Conservation (phyloP, 208 protist genomes). For the Wallacemonas sp. region DNA sequence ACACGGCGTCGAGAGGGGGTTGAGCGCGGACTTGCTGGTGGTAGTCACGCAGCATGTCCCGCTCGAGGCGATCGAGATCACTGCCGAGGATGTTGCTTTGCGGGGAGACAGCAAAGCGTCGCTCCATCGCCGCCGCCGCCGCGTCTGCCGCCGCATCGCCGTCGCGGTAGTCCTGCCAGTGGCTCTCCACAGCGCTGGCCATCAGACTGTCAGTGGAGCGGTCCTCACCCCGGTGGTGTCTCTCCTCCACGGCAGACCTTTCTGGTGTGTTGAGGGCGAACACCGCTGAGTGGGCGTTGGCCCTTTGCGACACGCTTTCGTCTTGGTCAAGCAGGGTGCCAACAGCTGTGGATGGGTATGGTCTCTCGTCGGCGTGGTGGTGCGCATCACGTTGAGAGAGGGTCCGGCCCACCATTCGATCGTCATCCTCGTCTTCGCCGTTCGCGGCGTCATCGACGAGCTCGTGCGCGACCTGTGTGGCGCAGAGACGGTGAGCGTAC, state of each 20-base stretch:
- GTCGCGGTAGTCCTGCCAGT: slow-evolving; percentile 11
- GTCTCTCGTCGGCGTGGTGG: background rate
- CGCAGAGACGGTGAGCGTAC: slow-evolving; percentile 1
- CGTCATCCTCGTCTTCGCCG: background rate
- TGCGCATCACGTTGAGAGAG: too few relatives aligned
- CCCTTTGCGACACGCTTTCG: background rate
- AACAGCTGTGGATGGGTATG: background rate
- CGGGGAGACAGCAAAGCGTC: slow-evolving; percentile 45
- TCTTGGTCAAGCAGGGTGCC: slow-evolving; percentile 5
- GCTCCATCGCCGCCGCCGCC: slow-evolving; percentile 23
- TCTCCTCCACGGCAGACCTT: background rate
- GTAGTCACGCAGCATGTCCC: slow-evolving; percentile 73
- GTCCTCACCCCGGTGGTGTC: background rate
- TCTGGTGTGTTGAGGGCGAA: background rate
- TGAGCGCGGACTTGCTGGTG: slow-evolving; percentile 50
- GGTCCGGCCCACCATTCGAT: too few relatives aligned
- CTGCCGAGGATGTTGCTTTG: slow-evolving; percentile 67
- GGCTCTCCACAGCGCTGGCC: slow-evolving; percentile 9
- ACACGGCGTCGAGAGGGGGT: slow-evolving; percentile 54
- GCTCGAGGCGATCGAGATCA: slow-evolving; percentile 78
- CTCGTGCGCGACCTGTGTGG: background rate
- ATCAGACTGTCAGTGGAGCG: background rate
- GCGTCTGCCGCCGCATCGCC: background rate
- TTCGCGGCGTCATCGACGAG: background rate
- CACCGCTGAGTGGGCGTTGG: background rate